Evolutionary conservation across 2,329 filamentous ascomycete genomes (phyloP), one percentile per base, ranked within the genome.

Genomic region (Beauveria sp.): DNA sequence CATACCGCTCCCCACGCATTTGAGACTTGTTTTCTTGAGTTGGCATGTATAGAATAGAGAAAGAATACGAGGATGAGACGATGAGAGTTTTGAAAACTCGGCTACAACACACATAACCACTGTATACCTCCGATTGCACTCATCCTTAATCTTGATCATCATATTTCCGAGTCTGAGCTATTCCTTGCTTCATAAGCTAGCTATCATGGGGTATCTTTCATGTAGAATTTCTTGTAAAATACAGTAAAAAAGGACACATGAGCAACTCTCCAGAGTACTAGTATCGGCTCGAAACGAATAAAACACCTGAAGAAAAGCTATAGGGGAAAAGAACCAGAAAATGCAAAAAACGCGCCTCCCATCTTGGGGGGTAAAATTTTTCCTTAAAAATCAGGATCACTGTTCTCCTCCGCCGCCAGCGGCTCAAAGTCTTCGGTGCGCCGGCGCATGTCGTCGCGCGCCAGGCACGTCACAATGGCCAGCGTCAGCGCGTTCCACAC

Each of bases 401-500:
- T 75, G 18, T 75, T 74, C n/a, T 69, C 65, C 28, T 67, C 60
- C 2, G 63, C 62, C 5, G 67, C 64, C 48, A 69, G 51, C 42
- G 69, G 65, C 54, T 75, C 70, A 67, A 78, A 78, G 63, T 77
- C 73, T 2, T 67, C 67, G 22, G 65, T 54, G 49, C 74, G 68
- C 7, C 66, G 61, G 51, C 72, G 73, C 60, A 78, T 67, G 59
- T 77, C 73, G 53, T 79, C 75, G 16, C 76, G 70, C 4, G 76
- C 76, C 59, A 75, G 65, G 59, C 76, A 79, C 2, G 73, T 71
- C 12, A 72, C 72, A 24, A 77, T 70, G 9, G 75, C 77, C 10
- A 77, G 60, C 4, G 77, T 79, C 43, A 79, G 65, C 2, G 75
- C 77, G 64, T 79, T 79, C 77, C 77, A 79, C 24, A 79, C 71